Evolutionary conservation across 2,329 filamentous ascomycete species (phyloP), one percentile per base, ranked within the genome.

Genomic region (Phyllosticta citribraziliensis): DNA sequence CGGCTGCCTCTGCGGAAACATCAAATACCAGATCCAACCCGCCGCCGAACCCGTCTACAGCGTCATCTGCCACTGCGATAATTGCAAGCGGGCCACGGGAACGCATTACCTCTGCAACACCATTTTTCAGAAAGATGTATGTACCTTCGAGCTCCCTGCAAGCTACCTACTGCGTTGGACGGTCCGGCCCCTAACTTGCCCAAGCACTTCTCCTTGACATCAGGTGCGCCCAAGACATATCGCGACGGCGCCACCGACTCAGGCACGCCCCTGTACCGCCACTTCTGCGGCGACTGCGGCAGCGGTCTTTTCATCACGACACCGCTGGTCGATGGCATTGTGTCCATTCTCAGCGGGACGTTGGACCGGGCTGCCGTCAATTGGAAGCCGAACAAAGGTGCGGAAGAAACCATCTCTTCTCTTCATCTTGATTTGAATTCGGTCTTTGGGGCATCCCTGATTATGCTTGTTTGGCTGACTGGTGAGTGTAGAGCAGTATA

Each of bases 51-150:
- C 58, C 8, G 40, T 56, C 54, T 61, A 61, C 58, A 61, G 50
- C n/a, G 58, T 61, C 40, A 47, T 61, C 54, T 61, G 54, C 58
- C 58, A 61, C 58, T 56, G 58, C 40, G 11, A 47, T 2, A 56
- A 61, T 25, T 61, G 58, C 58, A 61, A 61, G 22, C 52, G 53
- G 24, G 19, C 55, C 20, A 57, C 40, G 6, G 58, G 54, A 2
- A 52, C 40, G 20, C 47, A 56, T 20, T 56, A 53, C 35, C 14
- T 61, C 35, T 51, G 27, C 58, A 30, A 47, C 9, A 52, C 33
- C 19, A 56, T 61, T 3, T 61, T 50, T 27, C 19, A 25, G 14
- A 30, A 53, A n/a, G 9, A 10, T 4, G 58, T 60, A 56, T 8
- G 58, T 22, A 12, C 40, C 3, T 22, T 22, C 3, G 52, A 25